Percentiles rank a stretch among this genome's conserved stretches.
These are phyloP conservation scores for Coemansia sp. DNA, from an alignment of 192 early-diverging fungal species.

Conservation along the genomic window DNA sequence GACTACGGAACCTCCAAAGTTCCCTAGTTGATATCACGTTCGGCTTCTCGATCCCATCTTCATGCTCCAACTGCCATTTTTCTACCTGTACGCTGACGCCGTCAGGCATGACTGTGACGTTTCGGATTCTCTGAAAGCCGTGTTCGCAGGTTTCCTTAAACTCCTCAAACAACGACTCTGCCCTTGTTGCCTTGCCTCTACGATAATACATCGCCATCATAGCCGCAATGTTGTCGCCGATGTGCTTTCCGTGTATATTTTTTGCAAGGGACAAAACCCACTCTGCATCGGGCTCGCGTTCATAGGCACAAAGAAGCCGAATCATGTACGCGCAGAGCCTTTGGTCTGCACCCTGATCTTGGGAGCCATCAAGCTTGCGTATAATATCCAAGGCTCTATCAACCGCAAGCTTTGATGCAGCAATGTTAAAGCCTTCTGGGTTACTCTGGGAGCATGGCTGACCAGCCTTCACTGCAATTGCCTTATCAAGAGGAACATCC, in stretches of 20 bases:
- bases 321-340: constrained; percentile 10
- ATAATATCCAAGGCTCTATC: constrained; percentile 16
- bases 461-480: not conserved
- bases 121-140: constrained; percentile 10
- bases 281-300: constrained; percentile 25
- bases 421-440: not conserved
- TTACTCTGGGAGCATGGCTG: not conserved
- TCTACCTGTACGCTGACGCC: constrained; percentile 22
- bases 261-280: constrained; percentile 18
- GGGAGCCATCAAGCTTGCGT: constrained; percentile 1
- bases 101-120: constrained; percentile 22
- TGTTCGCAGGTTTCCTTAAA: constrained; percentile 13
- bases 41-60: constrained; percentile 1
- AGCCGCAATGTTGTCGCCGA: constrained; percentile 14
- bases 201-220: constrained; percentile 50
- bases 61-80: constrained; percentile 26
- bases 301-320: constrained; percentile 23
- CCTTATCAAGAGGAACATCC: not conserved
- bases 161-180: constrained; percentile 17
- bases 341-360: not conserved
- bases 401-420: not conserved
- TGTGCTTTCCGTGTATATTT: constrained; percentile 3
- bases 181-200: constrained; percentile 1
- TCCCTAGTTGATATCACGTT: constrained; percentile 12
- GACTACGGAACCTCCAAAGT: constrained; percentile 12